Evolutionary conservation across 257 asterid species (phyloP).

Genomic region (Anisodus acutangulus): DNA sequence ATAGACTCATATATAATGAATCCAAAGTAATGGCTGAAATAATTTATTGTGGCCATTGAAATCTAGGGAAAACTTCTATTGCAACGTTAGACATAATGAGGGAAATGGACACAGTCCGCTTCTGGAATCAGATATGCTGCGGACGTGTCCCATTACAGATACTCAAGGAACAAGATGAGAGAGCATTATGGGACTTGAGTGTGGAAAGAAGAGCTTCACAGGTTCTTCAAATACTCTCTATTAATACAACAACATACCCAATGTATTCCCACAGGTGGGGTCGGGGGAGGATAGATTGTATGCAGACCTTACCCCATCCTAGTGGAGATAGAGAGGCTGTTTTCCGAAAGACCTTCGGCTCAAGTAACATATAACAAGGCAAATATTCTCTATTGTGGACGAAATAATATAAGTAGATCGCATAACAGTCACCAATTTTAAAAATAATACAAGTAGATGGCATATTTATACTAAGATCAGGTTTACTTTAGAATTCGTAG

Average conservation of each 20-base stretch:
- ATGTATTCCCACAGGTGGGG: too few species aligned
- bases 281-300: too few species aligned
- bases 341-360: too few species aligned
- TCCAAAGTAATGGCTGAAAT: constrained; percentile 11
- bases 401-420: neutral
- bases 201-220: neutral
- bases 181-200: neutral
- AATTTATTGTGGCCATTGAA: neutral
- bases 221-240: neutral
- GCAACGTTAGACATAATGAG: neutral
- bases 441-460: neutral
- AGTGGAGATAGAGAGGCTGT: too few species aligned
- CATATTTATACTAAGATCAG: neutral
- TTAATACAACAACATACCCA: too few species aligned
- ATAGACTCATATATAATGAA: neutral
- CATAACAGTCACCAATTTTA: too few species aligned
- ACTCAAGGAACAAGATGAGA: neutral
- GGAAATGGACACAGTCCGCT: neutral
- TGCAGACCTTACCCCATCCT: too few species aligned
- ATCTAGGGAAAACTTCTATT: neutral
- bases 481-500: neutral
- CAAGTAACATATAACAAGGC: too few species aligned
- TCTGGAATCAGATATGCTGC: neutral
- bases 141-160: constrained; percentile 1
- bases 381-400: neutral